Evolutionary conservation across 352 stramenopile species (phyloP), one percentile per base, ranked within the genome.

Genomic region (Phytophthora pinifolia): DNA sequence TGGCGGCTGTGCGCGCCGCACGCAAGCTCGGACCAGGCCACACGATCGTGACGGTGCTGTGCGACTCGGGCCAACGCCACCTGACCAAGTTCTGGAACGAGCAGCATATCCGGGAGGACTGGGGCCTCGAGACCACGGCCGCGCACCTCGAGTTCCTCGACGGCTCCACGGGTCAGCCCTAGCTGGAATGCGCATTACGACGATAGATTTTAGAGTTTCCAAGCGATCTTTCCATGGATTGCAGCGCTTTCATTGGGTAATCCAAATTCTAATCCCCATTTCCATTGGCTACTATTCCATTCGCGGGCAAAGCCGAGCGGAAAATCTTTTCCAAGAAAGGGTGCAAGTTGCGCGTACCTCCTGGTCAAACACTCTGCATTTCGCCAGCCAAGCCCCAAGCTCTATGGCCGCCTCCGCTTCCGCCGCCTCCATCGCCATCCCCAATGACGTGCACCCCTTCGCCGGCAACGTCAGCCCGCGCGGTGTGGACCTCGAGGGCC

Each of bases 21-120:
- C 72, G 79, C 27, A 80, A 87, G 62, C 71, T 96, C 39, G 85
- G 87, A 0, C 79, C 78, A 6, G 86, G 86, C 47, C 84, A 92
- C 69, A 90, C 73, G 9, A 67, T 97, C 46, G 86, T 94, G 30
- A 97, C 88, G 3, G 62, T 96, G 38, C 62, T 97, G 33, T 96
- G 88, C 56, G 88, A 97, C 69, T 90, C 79, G n/a, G 88, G 87
- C 2, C 80, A 96, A 62, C 79, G 86, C 52, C 86, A 97, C 72
- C 58, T 94, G 46, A 94, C 79, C 54, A 96, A 96, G 70, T 90
- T 96, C 49, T 96, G 81, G 81, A 85, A 93, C 67, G 66, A 89
- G 25, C 61, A 80, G 36, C 84, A 90, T 59, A 72, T 96, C 37
- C 69, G 74, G 22, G 58, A 86, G 35, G 60, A 85, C 30, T 94